Base-by-base conservation (phyloP, 108 stramenopile species). In the Ochromonas danica region DNA sequence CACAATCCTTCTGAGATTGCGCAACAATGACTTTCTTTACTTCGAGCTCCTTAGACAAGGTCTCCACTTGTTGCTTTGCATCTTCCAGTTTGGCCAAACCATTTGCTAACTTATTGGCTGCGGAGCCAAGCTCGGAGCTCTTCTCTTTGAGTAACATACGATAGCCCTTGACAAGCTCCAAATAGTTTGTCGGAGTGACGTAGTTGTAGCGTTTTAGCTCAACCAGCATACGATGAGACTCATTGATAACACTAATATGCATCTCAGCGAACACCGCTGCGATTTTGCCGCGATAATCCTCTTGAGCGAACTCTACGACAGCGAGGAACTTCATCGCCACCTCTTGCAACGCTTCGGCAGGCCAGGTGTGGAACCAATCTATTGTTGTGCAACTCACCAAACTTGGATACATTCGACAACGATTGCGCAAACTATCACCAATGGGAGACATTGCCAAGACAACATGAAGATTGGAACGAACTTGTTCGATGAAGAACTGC, bases 131-230 rank as follows among this genome's bases (percentile, higher is more conserved):
- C 43, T 88, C 86, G 14, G 45, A 42, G 1, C 85, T 79, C 81
- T 89, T 86, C 75, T 90, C 89, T 10, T 33, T 80, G 10, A 90
- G 39, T 39, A 89, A 75, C 3, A 78, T 31, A 3, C 82, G 57
- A 79, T 89, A 90, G 40, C 87, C 86, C 80, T 88, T 89, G 0
- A 89, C 89, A 2, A 90, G 87, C 84, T 90, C 90, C 14, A 90
- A 84, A 82, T 88, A 90, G 62, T 90, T 87, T 1, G 89, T 90
- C 1, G 90, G 90, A 1, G 90, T 90, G 10, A 90, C 89, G 70
- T 90, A 90, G 85, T 90, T 90, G 81, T 88, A 62, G 0, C 90
- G 86, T 79, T 88, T 88, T n/a, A 88, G 72, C 82, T 90, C 86
- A 17, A 57, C 45, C 31, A 87, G 70, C 90, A 90, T 90, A 38